Conservation (phyloP, 139 green algal species). For the Auxenochlorella protothecoides region DNA sequence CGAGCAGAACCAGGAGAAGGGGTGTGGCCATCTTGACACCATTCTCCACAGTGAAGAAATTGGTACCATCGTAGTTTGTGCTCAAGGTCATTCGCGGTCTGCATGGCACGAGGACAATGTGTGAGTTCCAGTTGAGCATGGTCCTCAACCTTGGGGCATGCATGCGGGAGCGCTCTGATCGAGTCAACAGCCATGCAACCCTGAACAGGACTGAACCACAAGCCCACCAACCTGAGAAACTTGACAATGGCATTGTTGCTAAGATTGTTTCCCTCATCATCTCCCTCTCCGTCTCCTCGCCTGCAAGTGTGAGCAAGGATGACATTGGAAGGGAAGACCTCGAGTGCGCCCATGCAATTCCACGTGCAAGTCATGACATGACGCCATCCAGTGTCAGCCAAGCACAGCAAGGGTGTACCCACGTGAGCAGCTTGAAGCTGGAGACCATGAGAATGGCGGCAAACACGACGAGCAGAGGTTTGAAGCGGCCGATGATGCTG, state of each 20-base stretch:
- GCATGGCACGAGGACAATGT: conserved; percentile 4
- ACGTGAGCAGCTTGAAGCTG: conserved; percentile 55
- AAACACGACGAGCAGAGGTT: conserved; percentile 86
- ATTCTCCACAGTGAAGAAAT: conserved; percentile 75
- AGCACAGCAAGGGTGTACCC: neutral
- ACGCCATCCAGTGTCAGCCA: too few species aligned
- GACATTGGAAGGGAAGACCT: too few species aligned
- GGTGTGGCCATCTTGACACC: conserved; percentile 64
- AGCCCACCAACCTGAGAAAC: conserved; percentile 41
- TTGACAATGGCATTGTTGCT: conserved; percentile 69
- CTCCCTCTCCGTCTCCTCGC: conserved; percentile 32
- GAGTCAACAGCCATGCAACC: neutral
- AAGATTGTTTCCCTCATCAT: conserved; percentile 61
- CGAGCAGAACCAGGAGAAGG: conserved; percentile 81
- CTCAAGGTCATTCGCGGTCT: conserved; percentile 40
- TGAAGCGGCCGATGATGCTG: conserved; percentile 72
- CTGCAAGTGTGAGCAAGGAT: neutral
- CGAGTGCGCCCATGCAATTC: too few species aligned
- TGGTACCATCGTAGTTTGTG: conserved; percentile 75
- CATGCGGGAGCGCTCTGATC: neutral
- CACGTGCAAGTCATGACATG: too few species aligned
- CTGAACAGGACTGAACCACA: conserved; percentile 3
- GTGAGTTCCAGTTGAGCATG: too few species aligned
- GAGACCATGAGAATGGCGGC: conserved; percentile 82
- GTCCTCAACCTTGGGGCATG: neutral